Base-by-base conservation (phyloP, 148 eudicot genomes). In the Rhododendron ovatum region DNA sequence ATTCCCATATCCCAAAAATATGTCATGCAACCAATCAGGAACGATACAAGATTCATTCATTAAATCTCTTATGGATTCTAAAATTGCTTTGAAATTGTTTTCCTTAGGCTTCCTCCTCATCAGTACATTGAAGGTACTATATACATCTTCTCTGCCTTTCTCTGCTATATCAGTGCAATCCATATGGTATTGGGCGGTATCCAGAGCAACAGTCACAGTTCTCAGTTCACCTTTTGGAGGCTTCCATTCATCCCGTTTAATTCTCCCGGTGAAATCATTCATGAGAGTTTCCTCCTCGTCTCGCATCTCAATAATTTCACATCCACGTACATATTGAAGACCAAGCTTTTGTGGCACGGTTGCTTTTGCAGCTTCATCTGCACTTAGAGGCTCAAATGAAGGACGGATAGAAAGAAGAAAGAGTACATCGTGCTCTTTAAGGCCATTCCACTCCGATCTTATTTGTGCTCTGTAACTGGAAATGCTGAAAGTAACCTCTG, bases 61-160 rank as follows among this genome's bases (percentile, higher is more conserved):
- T 51, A 97, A 93, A 91, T 97, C 99, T 89, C 99, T 93, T 81
- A 97, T 97, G 37, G 99, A 97, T 88, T 97, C 99, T 87, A 97
- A 91, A 81, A 97, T 97, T 65, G 99, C 99, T 92, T 97, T 97
- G 86, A 97, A 97, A 88, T 97, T 97, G 86, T 97, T 97, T 90
- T 97, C 99, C 92, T 97, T 97, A 17, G 99, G 99, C 88, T 97
- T 97, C 89, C 99, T 96, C 87, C 99, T 93, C 98, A 97, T 93
- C 87, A 97, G 90, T 79, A 95, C 85, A 85, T 97, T 94, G 85
- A 97, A 97, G 65, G 96, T 92, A 84, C 98, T 90, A 84, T 97
- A 97, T 47, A 97, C 92, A 91, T 97, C 99, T 86, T 95, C 99
- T 82, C 92, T 92, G 30, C 99, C 99, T 89, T 95, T 94, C 91